These are phyloP conservation scores for Colletotrichum sidae DNA, from an alignment of 2,329 filamentous ascomycete species.

Conservation along the genomic window DNA sequence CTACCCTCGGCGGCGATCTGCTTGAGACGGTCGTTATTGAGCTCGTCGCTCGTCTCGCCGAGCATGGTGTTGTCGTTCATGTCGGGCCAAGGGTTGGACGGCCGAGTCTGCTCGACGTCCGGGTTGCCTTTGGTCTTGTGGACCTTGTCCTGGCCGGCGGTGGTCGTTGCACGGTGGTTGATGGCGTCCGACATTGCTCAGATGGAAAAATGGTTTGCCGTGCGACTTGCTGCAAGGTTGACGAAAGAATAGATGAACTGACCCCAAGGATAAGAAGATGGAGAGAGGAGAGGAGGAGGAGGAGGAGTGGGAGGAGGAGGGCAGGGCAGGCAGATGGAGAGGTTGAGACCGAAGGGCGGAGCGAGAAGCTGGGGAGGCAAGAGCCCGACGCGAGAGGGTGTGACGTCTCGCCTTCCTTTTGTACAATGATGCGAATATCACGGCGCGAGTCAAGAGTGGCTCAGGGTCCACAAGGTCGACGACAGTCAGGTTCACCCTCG, in stretches of 20 bases:
- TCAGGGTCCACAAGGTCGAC: constrained; percentile 26
- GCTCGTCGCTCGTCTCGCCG: constrained; percentile 42
- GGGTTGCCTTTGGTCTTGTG: constrained; percentile 22
- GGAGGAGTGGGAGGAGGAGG: neutral
- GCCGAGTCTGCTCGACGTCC: constrained; percentile 28
- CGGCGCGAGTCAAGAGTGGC: constrained; percentile 27
- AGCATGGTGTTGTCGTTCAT: constrained; percentile 34
- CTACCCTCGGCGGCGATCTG: constrained; percentile 57
- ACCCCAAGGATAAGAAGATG: neutral
- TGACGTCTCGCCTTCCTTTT: constrained; percentile 28
- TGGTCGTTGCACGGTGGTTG: constrained; percentile 11
- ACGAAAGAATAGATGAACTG: neutral
- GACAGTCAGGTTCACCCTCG: constrained; percentile 16
- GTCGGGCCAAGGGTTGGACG: constrained; percentile 30
- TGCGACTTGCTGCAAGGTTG: neutral
- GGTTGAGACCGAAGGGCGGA: constrained; percentile 9
- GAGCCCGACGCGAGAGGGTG: constrained; percentile 11
- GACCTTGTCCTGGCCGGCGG: constrained; percentile 18
- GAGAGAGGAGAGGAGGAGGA: neutral
- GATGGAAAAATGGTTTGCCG: constrained; percentile 6
- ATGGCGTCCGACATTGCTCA: constrained; percentile 27
- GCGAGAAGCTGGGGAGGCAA: constrained; percentile 17
- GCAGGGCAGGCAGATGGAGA: neutral
- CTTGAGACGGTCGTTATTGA: constrained; percentile 55
- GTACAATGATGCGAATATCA: neutral